A percentile compares a stretch with the other conserved stretches of the same genome.
Evolutionary conservation across 2,329 filamentous ascomycete species (phyloP).

Genomic region (Grosmannia penicillata): DNA sequence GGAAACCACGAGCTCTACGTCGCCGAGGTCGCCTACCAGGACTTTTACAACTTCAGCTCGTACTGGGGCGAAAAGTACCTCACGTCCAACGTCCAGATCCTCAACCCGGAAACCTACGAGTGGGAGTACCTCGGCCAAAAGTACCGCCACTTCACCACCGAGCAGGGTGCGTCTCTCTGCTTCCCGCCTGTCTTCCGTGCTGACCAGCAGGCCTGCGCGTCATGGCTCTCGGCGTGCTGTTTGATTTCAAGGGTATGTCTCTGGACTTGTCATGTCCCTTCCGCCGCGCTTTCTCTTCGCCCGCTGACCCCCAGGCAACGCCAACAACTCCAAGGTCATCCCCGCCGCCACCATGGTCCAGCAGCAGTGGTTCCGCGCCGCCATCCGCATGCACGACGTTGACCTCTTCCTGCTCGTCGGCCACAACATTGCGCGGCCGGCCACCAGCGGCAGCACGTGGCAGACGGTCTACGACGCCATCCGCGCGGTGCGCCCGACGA

Average conservation of each 20-base stretch:
- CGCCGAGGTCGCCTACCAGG: slow-evolving; percentile 45
- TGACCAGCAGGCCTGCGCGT: slow-evolving; percentile 18
- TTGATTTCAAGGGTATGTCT: slow-evolving; percentile 30
- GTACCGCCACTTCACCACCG: slow-evolving; percentile 28
- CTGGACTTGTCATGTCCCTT: slow-evolving; percentile 7
- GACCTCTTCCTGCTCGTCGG: slow-evolving; percentile 50
- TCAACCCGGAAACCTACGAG: slow-evolving; percentile 21
- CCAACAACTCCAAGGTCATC: slow-evolving; percentile 45
- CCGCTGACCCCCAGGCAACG: slow-evolving; percentile 36
- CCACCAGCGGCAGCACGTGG: slow-evolving; percentile 27
- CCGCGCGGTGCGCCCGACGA: slow-evolving; percentile 36
- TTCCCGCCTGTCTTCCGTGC: background rate
- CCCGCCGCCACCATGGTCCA: slow-evolving; percentile 34
- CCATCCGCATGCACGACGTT: slow-evolving; percentile 39
- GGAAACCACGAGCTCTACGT: slow-evolving; percentile 53
- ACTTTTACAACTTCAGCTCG: slow-evolving; percentile 41
- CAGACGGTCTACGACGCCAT: slow-evolving; percentile 39
- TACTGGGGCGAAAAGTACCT: slow-evolving; percentile 33
- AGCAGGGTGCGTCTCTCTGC: slow-evolving; percentile 11
- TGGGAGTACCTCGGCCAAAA: slow-evolving; percentile 28
- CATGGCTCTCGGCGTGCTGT: slow-evolving; percentile 29
- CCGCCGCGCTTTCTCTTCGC: background rate
- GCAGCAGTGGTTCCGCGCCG: slow-evolving; percentile 44
- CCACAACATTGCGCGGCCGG: slow-evolving; percentile 42
- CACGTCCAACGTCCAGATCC: slow-evolving; percentile 29